phyloP scores from a whole-genome alignment of 2,329 filamentous ascomycete genomes.

The Onygenales sp. region DNA sequence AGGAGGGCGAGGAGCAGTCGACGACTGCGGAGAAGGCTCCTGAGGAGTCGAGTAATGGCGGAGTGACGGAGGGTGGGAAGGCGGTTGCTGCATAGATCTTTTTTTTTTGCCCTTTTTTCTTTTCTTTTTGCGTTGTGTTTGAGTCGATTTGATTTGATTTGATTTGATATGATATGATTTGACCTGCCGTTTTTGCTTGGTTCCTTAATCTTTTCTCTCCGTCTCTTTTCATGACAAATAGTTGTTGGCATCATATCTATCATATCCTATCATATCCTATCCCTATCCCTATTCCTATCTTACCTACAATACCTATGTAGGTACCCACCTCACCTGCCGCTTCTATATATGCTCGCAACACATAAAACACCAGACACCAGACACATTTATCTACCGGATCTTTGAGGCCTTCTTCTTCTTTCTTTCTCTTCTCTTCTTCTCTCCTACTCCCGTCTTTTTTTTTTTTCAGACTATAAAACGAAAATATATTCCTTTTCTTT shows the following conservation, averaged over 20 bases:
- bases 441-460: too few species aligned
- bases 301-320: too few species aligned
- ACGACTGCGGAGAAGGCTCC: constrained; percentile 19
- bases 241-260: not conserved
- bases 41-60: constrained; percentile 12
- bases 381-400: too few species aligned
- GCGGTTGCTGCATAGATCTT: constrained; percentile 20
- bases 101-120: constrained; percentile 5
- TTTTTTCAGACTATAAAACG: too few species aligned
- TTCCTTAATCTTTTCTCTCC: constrained; percentile 1
- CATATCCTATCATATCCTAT: not conserved
- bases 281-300: not conserved
- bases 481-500: too few species aligned
- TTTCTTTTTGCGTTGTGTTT: constrained; percentile 12
- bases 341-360: too few species aligned
- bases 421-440: too few species aligned
- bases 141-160: constrained; percentile 5
- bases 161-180: constrained; percentile 1
- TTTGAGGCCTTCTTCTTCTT: too few species aligned
- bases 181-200: constrained; percentile 6
- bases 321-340: too few species aligned
- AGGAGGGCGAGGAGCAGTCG: constrained; percentile 14
- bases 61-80: constrained; percentile 17
- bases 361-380: too few species aligned
- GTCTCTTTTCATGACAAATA: not conserved